phyloP scores from a whole-genome alignment of 192 early-diverging fungal genomes.

The Podila clonocystis region DNA sequence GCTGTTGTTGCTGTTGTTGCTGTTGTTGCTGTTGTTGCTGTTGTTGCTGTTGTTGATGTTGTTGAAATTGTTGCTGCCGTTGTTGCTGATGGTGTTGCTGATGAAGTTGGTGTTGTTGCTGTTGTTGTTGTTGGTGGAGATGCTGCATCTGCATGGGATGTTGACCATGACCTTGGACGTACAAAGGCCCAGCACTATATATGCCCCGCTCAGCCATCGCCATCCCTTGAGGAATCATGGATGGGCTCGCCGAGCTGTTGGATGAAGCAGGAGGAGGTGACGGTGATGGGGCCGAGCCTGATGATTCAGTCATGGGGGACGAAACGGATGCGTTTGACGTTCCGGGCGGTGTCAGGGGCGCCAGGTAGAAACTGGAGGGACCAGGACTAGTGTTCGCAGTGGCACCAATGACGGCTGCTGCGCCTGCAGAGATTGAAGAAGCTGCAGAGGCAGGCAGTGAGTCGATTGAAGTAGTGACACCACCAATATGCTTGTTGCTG shows the following conservation, averaged over 20 bases:
- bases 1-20: not conserved
- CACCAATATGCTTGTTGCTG: conserved; percentile 9
- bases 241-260: not conserved
- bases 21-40: conserved; percentile 23
- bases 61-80: too few species aligned
- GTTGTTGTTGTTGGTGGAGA: conserved; percentile 14
- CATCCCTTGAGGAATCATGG: conserved; percentile 2
- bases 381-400: not conserved
- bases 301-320: conserved; percentile 42
- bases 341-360: conserved; percentile 44
- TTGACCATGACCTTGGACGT: too few species aligned
- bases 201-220: not conserved
- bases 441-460: conserved; percentile 19
- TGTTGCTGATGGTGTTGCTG: conserved; percentile 3
- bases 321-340: conserved; percentile 22
- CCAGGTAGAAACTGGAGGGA: conserved; percentile 34
- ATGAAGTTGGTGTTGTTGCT: conserved; percentile 2
- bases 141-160: not conserved
- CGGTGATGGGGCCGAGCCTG: conserved; percentile 37
- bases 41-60: too few species aligned
- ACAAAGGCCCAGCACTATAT: not conserved
- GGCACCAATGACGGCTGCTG: conserved; percentile 20
- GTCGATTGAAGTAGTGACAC: conserved; percentile 1
- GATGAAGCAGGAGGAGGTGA: conserved; percentile 28
- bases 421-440: conserved; percentile 18